Percentiles rank a stretch among this genome's conserved stretches.
Evolutionary conservation across 179 eudicot species (phyloP).

Genomic region (Sideroxylon spinosum): DNA sequence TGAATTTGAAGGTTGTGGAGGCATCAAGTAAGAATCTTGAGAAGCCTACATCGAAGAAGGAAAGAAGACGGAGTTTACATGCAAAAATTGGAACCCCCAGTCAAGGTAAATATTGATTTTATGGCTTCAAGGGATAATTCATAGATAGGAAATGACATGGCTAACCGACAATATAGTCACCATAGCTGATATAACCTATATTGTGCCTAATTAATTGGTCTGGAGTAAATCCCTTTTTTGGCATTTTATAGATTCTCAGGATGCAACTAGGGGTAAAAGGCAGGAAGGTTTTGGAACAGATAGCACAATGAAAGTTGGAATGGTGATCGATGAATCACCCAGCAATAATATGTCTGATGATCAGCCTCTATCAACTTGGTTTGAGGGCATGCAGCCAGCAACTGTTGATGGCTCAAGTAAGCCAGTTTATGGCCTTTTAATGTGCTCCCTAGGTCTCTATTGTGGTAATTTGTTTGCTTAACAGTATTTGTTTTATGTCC

Average conservation of each 20-base stretch:
- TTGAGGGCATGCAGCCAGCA: slow-evolving; percentile 44
- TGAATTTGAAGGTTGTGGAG: slow-evolving; percentile 18
- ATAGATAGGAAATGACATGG: background rate
- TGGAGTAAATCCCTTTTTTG: background rate
- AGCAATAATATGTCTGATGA: slow-evolving; percentile 42
- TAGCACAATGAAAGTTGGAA: slow-evolving; percentile 23
- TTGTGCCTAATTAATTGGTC: background rate
- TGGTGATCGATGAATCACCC: slow-evolving; percentile 21
- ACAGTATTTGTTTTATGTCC: background rate
- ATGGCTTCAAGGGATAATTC: too few relatives aligned
- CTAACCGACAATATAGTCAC: background rate
- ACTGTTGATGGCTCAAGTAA: slow-evolving; percentile 43
- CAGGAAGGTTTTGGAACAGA: slow-evolving; percentile 20
- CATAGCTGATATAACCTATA: background rate
- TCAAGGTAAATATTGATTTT: slow-evolving; percentile 35
- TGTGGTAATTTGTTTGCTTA: background rate
- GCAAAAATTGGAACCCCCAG: slow-evolving; percentile 21
- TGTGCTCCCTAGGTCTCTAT: slow-evolving; percentile 6
- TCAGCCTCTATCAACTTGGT: slow-evolving; percentile 67
- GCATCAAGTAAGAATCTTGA: slow-evolving; percentile 20
- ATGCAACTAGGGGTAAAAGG: slow-evolving; percentile 23
- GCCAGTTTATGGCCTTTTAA: slow-evolving; percentile 8
- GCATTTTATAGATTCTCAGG: slow-evolving; percentile 34
- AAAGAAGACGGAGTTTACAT: slow-evolving; percentile 26
- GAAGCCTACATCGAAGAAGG: slow-evolving; percentile 23